Evolutionary conservation across 345 rosid species (phyloP), one percentile per base, ranked within the genome.

Genomic region (Rubroshorea leprosula): DNA sequence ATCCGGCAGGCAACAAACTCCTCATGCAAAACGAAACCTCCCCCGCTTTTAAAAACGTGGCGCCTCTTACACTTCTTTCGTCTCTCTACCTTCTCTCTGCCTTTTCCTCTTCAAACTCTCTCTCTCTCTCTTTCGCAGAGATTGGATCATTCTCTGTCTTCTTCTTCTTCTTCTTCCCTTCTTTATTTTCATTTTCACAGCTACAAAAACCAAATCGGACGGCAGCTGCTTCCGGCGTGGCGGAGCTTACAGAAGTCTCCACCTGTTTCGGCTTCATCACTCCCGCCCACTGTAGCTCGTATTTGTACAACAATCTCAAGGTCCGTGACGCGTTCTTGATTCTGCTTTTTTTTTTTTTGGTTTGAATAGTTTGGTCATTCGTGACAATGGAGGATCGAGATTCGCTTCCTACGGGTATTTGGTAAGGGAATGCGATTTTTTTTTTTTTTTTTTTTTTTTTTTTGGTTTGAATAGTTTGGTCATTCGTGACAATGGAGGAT

Each of bases 41-140:
- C 3, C 47, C 47, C 47, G n/a, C n/a, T n/a, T n/a, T n/a, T 54
- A 14, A 22, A 35, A 54, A 68, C 78, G 71, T 63, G 80, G 64
- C 68, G 57, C n/a, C 45, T 62, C 49, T 47, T 45, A 15, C 29
- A 39, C 66, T 38, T 58, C 51, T 25, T 27, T 57, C 64, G 45
- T 24, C 48, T 31, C 52, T 60, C 58, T 39, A 48, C 19, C n/a
- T 26, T 16, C 52, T 41, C 57, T 25, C 53, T 53, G 22, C 38
- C 41, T 49, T 2, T 35, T 19, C 27, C 6, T 31, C 54, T 38
- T n/a, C 19, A 20, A 43, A 41, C 19, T 15, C 17, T 50, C 23
- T 61, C 18, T 39, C 0, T 41, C 41, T 13, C 18, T 2, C 31
- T 61, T 12, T 21, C 23, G 23, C 21, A 11, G 47, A 15, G 0